Base-by-base conservation (phyloP, 371 early-diverging fungal genomes). In the Actinomortierella wolfii region DNA sequence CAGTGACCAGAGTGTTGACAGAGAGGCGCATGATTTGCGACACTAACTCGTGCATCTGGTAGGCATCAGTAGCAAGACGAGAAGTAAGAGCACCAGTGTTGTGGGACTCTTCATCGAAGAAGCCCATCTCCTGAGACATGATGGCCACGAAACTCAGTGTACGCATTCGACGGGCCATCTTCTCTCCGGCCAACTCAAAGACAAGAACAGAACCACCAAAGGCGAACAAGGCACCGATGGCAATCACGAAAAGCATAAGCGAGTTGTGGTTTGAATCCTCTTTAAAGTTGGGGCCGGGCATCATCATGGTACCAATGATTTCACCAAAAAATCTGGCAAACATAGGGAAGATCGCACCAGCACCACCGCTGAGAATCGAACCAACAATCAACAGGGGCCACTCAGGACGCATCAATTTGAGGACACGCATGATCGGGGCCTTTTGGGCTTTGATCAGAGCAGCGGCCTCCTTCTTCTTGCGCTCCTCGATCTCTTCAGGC, bases 71-170 rank as follows among this genome's bases (percentile, higher is more conserved):
- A 17, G 95, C 88, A 42, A 97, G 83, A 43, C 90, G 86, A 14
- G 94, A 80, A 0, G 94, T 88, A 43, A 97, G 78, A 21, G 89
- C 91, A 57, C 97, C 97, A 20, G 90, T 87, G 40, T 81, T 85
- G 78, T 97, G 88, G 48, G 87, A 85, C 34, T 89, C 89, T 25
- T 86, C 80, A 76, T 97, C 97, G 76, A 91, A 97, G 76, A 83
- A 97, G 7, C 81, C 90, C 58, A 95, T 86, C 64, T 96, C 94
- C 81, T 96, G 97, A 3, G 81, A 64, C 59, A 93, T 57, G 54
- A 92, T 76, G 9, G 86, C 77, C 8, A 67, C 50, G 77, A 92
- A 92, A 11, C 79, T 68, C 53, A 67, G 59, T 42, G 77, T 57
- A 39, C 93, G 79, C 53, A 93, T 67, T 5, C 83, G 78, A 43